Evolutionary conservation across 352 stramenopile species (phyloP), one percentile per base, ranked within the genome.

Genomic region (Phytophthora sansomeana): DNA sequence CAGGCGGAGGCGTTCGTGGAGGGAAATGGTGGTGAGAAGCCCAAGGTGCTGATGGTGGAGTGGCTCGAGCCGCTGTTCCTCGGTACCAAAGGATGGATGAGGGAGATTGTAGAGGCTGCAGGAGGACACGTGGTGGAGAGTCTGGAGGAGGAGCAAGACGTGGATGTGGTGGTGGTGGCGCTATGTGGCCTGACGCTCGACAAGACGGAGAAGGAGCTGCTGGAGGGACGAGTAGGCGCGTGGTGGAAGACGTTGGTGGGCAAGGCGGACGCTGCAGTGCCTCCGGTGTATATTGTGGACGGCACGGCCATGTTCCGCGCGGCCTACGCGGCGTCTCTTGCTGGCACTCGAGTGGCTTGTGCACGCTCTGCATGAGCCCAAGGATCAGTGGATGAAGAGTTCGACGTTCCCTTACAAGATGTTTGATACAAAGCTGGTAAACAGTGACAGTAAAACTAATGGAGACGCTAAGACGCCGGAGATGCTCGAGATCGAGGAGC

Each of bases 31-130:
- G 56, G 53, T 7, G 48, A 48, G n/a, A 51, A 52, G 32, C 71
- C 69, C 1, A 66, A 63, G 7, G 80, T 91, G 54, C 42, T 89
- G 24, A 71, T 92, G 61, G 69, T 92, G 42, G 84, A 92, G 66
- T 92, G 84, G 84, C 72, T 89, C n/a, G 78, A 90, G 21, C 84
- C 84, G 36, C 57, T 92, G 39, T 91, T 90, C 26, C 54, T 90
- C 11, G 84, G 78, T 26, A 82, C 75, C 4, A 75, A 78, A 46
- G 80, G 84, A 11, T 92, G 84, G 84, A 88, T 89, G 71, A 70
- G 77, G 28, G 81, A 92, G 56, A 84, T 92, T 28, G 69, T 92
- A 6, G 67, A 77, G 33, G 64, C 71, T 42, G 80, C 76, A n/a
- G 80, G 79, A 17, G 73, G 70, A 14, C 14, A 73, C 6, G 64